phyloP scores from a whole-genome alignment of 108 stramenopile species.

The Cyclotella sp. region DNA sequence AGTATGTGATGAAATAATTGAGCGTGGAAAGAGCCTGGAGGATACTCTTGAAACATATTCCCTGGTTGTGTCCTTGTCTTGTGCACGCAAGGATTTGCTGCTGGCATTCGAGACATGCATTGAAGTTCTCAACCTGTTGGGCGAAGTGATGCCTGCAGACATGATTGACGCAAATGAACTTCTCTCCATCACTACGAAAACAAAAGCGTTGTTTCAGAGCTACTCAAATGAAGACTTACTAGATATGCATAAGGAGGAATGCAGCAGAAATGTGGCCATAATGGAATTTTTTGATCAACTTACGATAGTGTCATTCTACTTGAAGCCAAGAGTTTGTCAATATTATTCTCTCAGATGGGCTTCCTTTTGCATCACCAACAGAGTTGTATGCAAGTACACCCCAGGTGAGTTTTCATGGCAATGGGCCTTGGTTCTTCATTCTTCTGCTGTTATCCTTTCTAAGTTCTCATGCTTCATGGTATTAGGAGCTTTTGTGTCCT shows the following conservation, averaged over 20 bases:
- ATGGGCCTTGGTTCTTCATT: no score
- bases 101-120: slow-evolving; percentile 30
- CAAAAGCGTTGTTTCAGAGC: not conserved
- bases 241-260: not conserved
- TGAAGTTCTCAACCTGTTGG: slow-evolving; percentile 30
- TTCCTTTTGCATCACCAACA: not conserved
- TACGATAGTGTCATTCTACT: not conserved
- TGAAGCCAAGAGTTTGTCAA: not conserved
- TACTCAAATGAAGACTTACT: slow-evolving; percentile 10
- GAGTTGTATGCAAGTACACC: not conserved
- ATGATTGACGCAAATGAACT: not conserved
- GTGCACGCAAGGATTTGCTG: not conserved
- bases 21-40: slow-evolving; percentile 2
- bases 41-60: slow-evolving; percentile 21
- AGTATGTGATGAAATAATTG: not conserved
- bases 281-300: not conserved
- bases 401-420: not conserved
- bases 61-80: not conserved
- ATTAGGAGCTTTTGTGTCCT: not conserved
- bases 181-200: not conserved
- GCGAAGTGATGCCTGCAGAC: slow-evolving; percentile 26
- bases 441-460: no score
- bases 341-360: not conserved
- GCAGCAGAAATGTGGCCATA: not conserved
- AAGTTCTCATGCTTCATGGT: no score